phyloP scores from a whole-genome alignment of 495 filamentous ascomycete species.

The Talaromyces liani region DNA sequence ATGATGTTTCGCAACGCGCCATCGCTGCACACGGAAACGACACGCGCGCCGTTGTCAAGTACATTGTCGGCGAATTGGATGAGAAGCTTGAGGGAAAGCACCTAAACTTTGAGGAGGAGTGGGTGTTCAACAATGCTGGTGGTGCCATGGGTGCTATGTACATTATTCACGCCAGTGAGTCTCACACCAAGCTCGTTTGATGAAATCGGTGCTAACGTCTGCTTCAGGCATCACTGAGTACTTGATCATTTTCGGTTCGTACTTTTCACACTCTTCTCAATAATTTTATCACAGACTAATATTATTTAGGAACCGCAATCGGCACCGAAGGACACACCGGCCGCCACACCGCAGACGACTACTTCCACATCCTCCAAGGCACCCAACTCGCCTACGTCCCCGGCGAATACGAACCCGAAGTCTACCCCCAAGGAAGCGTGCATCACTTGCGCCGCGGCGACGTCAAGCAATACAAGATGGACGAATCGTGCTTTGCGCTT shows the following conservation, averaged over 20 bases:
- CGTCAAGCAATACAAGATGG: conserved; percentile 84
- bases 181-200: neutral
- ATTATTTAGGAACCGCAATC: conserved; percentile 60
- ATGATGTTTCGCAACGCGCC: conserved; percentile 57
- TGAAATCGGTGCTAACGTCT: neutral
- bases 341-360: conserved; percentile 83
- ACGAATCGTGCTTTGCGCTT: conserved; percentile 71
- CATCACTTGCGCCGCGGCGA: conserved; percentile 70
- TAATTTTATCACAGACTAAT: neutral
- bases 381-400: conserved; percentile 66
- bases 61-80: conserved; percentile 45
- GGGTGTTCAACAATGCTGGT: conserved; percentile 61
- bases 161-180: conserved; percentile 72
- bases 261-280: neutral
- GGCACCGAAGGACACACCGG: conserved; percentile 84
- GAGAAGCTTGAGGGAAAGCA: conserved; percentile 30
- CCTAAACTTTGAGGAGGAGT: conserved; percentile 38
- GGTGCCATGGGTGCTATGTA: conserved; percentile 89
- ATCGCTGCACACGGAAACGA: conserved; percentile 65
- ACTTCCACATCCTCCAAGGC: conserved; percentile 81
- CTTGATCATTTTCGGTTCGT: conserved; percentile 66
- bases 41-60: conserved; percentile 58
- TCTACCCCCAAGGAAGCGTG: conserved; percentile 67
- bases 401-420: conserved; percentile 60
- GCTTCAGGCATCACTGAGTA: conserved; percentile 60